Base-by-base conservation (phyloP, 345 rosid species). In the Eucalyptus shirleyi region DNA sequence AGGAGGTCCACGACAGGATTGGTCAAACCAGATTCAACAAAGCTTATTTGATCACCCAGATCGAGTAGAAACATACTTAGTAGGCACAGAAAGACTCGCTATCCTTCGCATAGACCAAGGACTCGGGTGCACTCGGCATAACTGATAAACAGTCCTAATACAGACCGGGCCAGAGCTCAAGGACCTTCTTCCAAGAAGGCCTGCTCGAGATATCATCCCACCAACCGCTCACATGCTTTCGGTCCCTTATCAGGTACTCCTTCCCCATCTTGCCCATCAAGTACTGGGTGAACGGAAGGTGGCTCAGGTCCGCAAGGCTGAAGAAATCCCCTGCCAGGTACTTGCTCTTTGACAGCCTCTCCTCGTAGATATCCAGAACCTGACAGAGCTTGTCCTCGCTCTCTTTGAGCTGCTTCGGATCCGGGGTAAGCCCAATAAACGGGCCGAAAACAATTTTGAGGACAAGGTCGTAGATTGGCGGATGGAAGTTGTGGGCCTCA, bases 291-390 rank as follows among this genome's bases (percentile, higher is more conserved):
- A 93, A 93, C 0, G 97, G 96, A 6, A 96, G 93, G 93, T 96
- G 94, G 89, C 96, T 94, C 21, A 94, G 92, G 89, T 96, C 97
- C 26, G 99, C 98, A 42, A 96, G 89, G 92, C 96, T 94, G 80
- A 96, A 91, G 93, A 93, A 96, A 88, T 94, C 95, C 4, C 98
- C 97, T 9, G 94, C 98, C 50, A 95, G 88, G 92, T 96, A 96
- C 92, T 94, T 93, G 93, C 91, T 93, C 91, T 92, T 92, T 0
- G 98, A 90, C 19, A 96, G 94, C 89, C 95, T 95, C 56, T 94
- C 95, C 89, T 96, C 96, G 82, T 96, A 94, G 2, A 96, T 59
- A 62, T 96, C 97, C 56, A 96, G 91, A 4, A 94, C 95, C 87
- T 87, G 90, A 1, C 81, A 88, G 1, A 96, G 98, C 87, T 95